Conservation (phyloP, 1,139 yeast species). For the Candida smagusa region DNA sequence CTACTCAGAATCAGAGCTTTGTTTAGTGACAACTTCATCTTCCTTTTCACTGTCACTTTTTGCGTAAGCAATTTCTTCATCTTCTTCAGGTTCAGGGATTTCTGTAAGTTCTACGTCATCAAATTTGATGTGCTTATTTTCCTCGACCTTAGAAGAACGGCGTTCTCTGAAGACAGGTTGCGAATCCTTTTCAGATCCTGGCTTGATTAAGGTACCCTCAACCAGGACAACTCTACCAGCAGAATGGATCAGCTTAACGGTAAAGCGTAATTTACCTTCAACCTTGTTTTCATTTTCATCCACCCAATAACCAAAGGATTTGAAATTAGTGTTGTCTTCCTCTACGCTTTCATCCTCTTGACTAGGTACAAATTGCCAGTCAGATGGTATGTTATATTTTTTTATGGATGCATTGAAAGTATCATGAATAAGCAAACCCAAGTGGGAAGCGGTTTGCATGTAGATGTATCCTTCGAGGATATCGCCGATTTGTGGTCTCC, state of each 20-base stretch:
- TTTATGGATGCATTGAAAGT: conserved; percentile 93
- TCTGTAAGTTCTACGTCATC: conserved; percentile 28
- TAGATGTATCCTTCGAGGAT: conserved; percentile 79
- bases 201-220: conserved; percentile 74
- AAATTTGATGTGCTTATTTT: conserved; percentile 40
- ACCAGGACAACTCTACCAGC: conserved; percentile 81
- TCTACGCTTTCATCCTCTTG: conserved; percentile 57
- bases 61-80: conserved; percentile 14
- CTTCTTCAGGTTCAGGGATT: conserved; percentile 24
- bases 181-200: conserved; percentile 56
- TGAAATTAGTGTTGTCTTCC: conserved; percentile 25
- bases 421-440: conserved; percentile 86
- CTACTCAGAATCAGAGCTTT: too few relatives aligned
- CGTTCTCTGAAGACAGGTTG: conserved; percentile 47
- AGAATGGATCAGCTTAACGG: conserved; percentile 67
- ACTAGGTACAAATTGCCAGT: conserved; percentile 79
- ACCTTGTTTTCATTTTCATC: conserved; percentile 70
- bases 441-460: conserved; percentile 93
- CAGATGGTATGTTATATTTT: conserved; percentile 74
- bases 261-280: conserved; percentile 78
- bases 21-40: conserved; percentile 2
- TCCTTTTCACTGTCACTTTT: conserved; percentile 25
- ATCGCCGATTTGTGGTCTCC: conserved; percentile 90
- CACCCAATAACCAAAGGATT: conserved; percentile 81
- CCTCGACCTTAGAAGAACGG: conserved; percentile 16